Percentiles rank a stretch among this genome's conserved stretches.
Conservation (phyloP, 2,329 filamentous ascomycete species). For the Davidsoniella neocaledoniae region DNA sequence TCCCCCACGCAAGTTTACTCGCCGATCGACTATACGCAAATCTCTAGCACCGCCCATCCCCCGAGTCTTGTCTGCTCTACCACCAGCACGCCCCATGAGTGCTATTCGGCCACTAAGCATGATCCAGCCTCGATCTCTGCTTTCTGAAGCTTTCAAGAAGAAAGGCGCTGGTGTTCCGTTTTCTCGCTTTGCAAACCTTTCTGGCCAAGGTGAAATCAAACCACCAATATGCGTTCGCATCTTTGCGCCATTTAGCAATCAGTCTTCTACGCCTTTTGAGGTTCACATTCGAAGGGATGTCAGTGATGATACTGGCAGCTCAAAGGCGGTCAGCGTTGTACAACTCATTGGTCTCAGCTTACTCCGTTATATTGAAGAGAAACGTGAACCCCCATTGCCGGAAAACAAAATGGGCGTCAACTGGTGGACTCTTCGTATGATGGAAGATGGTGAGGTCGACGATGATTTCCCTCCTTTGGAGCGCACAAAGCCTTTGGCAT, state of each 20-base stretch:
- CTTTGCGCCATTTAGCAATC: slow-evolving; percentile 54
- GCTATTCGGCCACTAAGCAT: slow-evolving; percentile 49
- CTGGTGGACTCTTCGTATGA: slow-evolving; percentile 69
- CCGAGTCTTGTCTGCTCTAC: slow-evolving; percentile 45
- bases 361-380: slow-evolving; percentile 64
- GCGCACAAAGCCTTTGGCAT: slow-evolving; percentile 54
- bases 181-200: slow-evolving; percentile 59
- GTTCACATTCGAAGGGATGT: slow-evolving; percentile 54
- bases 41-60: slow-evolving; percentile 39
- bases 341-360: slow-evolving; percentile 70
- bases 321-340: slow-evolving; percentile 51
- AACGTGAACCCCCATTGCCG: slow-evolving; percentile 48
- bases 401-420: slow-evolving; percentile 58
- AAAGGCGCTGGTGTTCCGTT: slow-evolving; percentile 57
- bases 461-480: slow-evolving; percentile 70
- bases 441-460: slow-evolving; percentile 70
- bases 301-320: slow-evolving; percentile 45
- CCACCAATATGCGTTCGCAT: slow-evolving; percentile 63
- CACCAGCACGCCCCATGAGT: slow-evolving; percentile 52
- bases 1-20: slow-evolving; percentile 40
- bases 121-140: slow-evolving; percentile 50
- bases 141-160: slow-evolving; percentile 56
- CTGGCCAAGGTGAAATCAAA: slow-evolving; percentile 57
- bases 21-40: slow-evolving; percentile 47
- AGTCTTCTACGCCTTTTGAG: slow-evolving; percentile 48